Evolutionary conservation across 305 asterid genomes (phyloP).

Genomic region (Fraxinus floribunda): DNA sequence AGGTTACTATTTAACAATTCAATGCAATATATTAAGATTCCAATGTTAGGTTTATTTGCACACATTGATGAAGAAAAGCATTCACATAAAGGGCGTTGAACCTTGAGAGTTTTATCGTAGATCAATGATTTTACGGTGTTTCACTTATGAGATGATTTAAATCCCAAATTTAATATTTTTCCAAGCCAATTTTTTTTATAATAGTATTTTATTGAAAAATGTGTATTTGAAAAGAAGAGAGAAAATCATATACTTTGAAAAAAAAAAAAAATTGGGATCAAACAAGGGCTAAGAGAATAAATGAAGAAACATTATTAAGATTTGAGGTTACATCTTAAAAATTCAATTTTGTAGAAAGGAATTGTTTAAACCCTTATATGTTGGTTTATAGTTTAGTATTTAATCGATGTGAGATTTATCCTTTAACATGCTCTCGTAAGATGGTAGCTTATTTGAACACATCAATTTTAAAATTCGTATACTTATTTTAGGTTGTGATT

Average conservation of each 20-base stretch:
- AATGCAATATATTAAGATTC: background rate
- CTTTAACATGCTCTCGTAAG: too few species aligned
- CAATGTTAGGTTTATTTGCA: background rate
- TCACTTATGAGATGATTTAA: background rate
- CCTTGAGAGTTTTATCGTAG: background rate
- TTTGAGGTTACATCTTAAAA: background rate
- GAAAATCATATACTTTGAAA: too few species aligned
- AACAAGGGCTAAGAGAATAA: background rate
- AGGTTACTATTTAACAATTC: background rate
- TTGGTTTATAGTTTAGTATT: too few species aligned
- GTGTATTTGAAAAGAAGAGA: too few species aligned
- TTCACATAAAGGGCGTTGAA: background rate
- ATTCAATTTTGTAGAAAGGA: too few species aligned
- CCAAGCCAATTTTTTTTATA: background rate
- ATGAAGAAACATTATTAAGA: background rate
- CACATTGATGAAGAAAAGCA: background rate
- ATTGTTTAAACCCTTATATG: too few species aligned
- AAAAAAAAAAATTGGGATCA: too few species aligned
- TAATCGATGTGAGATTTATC: too few species aligned
- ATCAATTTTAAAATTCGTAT: too few species aligned
- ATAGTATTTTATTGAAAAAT: too few species aligned
- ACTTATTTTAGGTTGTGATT: background rate
- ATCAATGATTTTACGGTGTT: background rate
- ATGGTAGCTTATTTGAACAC: background rate
- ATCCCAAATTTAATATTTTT: background rate